Conservation (phyloP, 176 grass and related monocot species). For the Tillandsia fasciculata region DNA sequence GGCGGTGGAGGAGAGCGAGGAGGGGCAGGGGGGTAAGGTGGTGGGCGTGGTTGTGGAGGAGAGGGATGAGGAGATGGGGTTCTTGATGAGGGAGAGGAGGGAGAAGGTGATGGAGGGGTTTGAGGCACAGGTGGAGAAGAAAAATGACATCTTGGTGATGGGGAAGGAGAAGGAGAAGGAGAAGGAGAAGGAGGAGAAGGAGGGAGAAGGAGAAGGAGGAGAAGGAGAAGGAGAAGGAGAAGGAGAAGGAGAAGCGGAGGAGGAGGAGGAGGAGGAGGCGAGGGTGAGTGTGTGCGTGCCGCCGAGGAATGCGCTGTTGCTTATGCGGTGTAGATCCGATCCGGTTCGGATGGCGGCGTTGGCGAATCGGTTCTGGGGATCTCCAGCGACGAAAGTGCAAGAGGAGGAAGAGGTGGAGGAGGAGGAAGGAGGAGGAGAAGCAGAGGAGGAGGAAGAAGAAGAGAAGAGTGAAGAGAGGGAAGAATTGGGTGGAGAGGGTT, state of each 20-base stretch:
- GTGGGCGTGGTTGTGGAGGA: too few species aligned
- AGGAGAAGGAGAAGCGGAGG: slow-evolving; percentile 51
- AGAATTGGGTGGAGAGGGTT: background rate
- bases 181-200: slow-evolving; percentile 47
- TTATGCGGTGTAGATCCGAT: slow-evolving; percentile 93
- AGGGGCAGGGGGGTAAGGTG: background rate
- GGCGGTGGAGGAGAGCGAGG: slow-evolving; percentile 29
- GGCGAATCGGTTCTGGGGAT: slow-evolving; percentile 64
- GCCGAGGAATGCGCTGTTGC: slow-evolving; percentile 75
- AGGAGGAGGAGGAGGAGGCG: slow-evolving; percentile 53
- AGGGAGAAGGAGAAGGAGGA: slow-evolving; percentile 44
- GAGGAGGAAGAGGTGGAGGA: slow-evolving; percentile 30
- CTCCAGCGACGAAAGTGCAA: slow-evolving; percentile 44
- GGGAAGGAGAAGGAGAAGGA: slow-evolving; percentile 59
- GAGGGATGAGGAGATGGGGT: too few species aligned
- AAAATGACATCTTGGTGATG: slow-evolving; percentile 64
- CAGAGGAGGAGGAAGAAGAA: slow-evolving; percentile 2
- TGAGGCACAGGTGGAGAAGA: slow-evolving; percentile 55
- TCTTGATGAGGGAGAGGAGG: slow-evolving; percentile 38
- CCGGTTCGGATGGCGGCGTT: slow-evolving; percentile 81
- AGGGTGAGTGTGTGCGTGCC: slow-evolving; percentile 87
- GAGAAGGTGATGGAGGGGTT: slow-evolving; percentile 15
- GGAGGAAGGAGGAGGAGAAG: background rate
- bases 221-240: slow-evolving; percentile 53
- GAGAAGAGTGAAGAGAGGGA: slow-evolving; percentile 10